Evolutionary conservation across 768 basidiomycete genomes (phyloP).

Genomic region (Tulasnella sp.): DNA sequence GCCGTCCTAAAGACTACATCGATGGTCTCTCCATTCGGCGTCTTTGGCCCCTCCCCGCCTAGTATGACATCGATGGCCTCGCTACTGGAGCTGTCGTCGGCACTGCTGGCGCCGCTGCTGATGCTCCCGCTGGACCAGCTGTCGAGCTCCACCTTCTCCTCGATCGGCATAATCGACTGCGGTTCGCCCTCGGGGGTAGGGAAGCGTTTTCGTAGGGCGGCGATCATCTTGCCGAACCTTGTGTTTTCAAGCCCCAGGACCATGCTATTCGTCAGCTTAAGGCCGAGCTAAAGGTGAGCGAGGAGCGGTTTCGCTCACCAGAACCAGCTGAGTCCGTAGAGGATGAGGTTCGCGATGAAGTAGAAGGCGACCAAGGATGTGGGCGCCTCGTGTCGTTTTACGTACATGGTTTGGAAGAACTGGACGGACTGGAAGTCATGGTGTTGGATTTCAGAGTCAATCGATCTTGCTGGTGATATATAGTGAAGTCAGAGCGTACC

Average conservation of each 20-base stretch:
- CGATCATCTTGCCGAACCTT: slow-evolving; percentile 70
- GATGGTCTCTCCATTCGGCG: not conserved
- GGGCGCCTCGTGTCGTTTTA: slow-evolving; percentile 31
- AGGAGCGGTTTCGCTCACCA: slow-evolving; percentile 37
- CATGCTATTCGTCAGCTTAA: not conserved
- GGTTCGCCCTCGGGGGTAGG: slow-evolving; percentile 17
- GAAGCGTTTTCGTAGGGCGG: slow-evolving; percentile 53
- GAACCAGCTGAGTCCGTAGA: slow-evolving; percentile 66
- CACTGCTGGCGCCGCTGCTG: too few relatives aligned
- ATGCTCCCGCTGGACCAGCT: too few relatives aligned
- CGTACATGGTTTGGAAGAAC: slow-evolving; percentile 50
- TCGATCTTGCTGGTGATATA: not conserved
- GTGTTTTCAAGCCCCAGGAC: not conserved
- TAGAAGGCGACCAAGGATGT: slow-evolving; percentile 37
- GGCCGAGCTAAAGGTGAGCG: not conserved
- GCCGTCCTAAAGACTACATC: not conserved
- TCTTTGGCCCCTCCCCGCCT: not conserved
- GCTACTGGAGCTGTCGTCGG: not conserved
- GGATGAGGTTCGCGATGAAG: slow-evolving; percentile 46
- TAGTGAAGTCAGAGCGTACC: slow-evolving; percentile 23
- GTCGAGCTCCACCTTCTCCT: not conserved
- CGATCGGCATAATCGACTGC: too few relatives aligned
- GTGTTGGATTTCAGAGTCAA: not conserved
- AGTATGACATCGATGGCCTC: not conserved
- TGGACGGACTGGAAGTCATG: slow-evolving; percentile 42